Base-by-base conservation (phyloP, 2,329 filamentous ascomycete species). In the Trichoderma harzianum region DNA sequence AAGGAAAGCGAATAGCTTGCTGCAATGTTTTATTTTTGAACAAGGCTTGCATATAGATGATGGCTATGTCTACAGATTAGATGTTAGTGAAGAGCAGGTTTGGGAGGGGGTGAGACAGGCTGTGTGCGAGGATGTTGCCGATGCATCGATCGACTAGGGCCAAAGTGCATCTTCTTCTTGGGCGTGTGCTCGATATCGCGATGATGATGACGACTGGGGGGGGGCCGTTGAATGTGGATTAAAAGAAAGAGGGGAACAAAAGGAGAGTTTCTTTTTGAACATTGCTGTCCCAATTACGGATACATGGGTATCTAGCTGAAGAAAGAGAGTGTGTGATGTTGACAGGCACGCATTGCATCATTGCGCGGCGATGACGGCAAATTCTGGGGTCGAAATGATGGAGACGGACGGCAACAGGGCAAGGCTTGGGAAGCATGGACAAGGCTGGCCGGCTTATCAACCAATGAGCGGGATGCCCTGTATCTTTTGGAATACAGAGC, bases 141-240 rank as follows among this genome's bases (percentile, higher is more conserved):
- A 60, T 58, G 65, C 28, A 24, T 67, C 53, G 65, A 68, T 68
- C 65, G 65, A 47, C 65, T 43, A 68, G 26, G 65, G 65, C 53
- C 53, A 30, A 43, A 68, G 53, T 60, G 65, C 65, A 60, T 68
- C 34, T 58, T 16, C 16, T 18, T 18, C 3, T 7, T 57, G 64
- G 64, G 65, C 53, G 65, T 58, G 64, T 68, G 53, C 53, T 68
- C 24, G 65, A 47, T 58, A 68, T 68, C 34, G 18, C 53, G 53
- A 68, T 55, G 53, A 58, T 34, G 32, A 51, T 24, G 47, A 51
- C 18, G 39, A 47, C 43, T 16, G 18, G 43, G 51, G 64, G 64
- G 51, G 26, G 6, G 24, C 11, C 7, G 28, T 14, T 14, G 39
- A 5, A n/a, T 30, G 62, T 32, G 18, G 62, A 65, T 32, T 28